Base-by-base conservation (phyloP, 805 yeast species). In the Metschnikowia rubicola region DNA sequence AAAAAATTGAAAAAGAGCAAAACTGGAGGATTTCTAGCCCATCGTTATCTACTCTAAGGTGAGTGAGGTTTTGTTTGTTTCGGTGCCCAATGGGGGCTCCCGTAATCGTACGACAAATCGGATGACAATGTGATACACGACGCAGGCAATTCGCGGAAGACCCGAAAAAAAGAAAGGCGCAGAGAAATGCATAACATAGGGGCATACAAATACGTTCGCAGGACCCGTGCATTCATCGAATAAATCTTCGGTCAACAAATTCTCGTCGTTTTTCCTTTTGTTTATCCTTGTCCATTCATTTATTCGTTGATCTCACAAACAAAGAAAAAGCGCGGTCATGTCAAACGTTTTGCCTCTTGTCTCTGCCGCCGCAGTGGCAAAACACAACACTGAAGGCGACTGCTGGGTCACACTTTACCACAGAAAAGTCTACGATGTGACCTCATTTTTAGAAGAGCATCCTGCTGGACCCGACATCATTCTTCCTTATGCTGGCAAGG, bases 391-490 rank as follows among this genome's bases (percentile, higher is more conserved):
- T 26, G 64, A 66, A 19, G 62, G 70, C 11, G 84, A 84, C 51
- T 83, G 92, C 52, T 86, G 92, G 91, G 95, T 91, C 45, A 80
- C 95, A 2, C 69, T 91, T 15, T 81, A 84, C 67, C 65, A 85
- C 61, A 76, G 96, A 61, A 88, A 87, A 57, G 81, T 92, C 34
- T 92, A 91, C 64, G 83, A 92, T 61, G 92, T 92, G 41, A 85
- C 96, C 1, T 73, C 65, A 4, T 86, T 86, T 54, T 57, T 85
- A 30, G 83, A 81, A 28, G 88, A 82, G 59, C 95, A 86, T 64
- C 88, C 88, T 1, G 88, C 79, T 30, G 88, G 88, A 26, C 72
- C 68, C 5, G 84, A 80, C 47, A 53, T 81, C n/a, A 74, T 83
- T 40, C 49, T 77, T 44, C 80, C 78, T 3, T 77, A 77, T 54